Conservation (phyloP, 129 eudicot genomes). For the Flaveria trinervia region DNA sequence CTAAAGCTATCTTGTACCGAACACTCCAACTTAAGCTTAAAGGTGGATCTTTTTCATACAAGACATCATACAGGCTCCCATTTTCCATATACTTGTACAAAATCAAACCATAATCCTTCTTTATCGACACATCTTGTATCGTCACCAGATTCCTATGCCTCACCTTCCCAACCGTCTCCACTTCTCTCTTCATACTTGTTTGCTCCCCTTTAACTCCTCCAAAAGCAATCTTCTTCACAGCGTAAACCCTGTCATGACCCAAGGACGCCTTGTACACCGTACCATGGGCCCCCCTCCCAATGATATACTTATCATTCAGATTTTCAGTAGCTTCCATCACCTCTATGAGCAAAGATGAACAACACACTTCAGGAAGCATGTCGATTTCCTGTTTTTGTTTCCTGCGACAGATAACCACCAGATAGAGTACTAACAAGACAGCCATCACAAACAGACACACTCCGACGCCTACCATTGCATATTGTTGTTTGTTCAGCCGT, state of each 20-base stretch:
- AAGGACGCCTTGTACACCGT: constrained; percentile 73
- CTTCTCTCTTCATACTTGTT: constrained; percentile 75
- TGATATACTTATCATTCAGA: constrained; percentile 57
- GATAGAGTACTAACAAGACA: constrained; percentile 42
- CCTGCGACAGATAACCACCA: constrained; percentile 30
- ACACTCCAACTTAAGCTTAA: constrained; percentile 51
- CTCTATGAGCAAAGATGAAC: constrained; percentile 55
- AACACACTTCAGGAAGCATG: constrained; percentile 49
- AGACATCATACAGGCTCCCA: constrained; percentile 82
- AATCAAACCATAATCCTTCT: constrained; percentile 66
- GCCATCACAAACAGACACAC: constrained; percentile 33
- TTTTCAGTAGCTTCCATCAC: constrained; percentile 75
- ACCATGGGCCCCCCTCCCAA: constrained; percentile 89
- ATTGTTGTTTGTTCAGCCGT: constrained; percentile 37
- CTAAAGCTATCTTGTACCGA: constrained; percentile 76
- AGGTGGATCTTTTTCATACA: constrained; percentile 53
- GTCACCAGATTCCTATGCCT: constrained; percentile 77
- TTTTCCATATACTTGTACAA: constrained; percentile 70
- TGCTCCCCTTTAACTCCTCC: constrained; percentile 45
- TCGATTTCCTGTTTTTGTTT: constrained; percentile 33
- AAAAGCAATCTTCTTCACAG: constrained; percentile 65
- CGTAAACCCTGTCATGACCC: constrained; percentile 60
- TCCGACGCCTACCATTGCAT: constrained; percentile 51
- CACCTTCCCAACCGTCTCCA: constrained; percentile 82
- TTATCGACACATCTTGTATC: constrained; percentile 61